Conservation (phyloP, 805 yeast species). For the Yarrowia divulgata region DNA sequence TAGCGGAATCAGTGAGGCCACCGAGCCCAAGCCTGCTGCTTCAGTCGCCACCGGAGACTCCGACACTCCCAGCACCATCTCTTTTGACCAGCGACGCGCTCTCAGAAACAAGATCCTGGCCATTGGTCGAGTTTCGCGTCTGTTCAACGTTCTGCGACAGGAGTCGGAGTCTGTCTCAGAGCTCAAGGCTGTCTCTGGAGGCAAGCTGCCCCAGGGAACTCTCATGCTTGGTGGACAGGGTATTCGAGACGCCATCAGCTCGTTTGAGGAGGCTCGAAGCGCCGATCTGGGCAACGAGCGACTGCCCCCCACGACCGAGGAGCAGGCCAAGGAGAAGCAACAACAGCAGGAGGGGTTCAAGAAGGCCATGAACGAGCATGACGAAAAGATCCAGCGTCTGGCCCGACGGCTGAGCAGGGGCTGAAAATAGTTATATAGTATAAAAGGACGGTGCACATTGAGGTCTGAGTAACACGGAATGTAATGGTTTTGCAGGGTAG, state of each 20-base stretch:
- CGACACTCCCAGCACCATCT: constrained; percentile 5
- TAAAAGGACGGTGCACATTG: not conserved
- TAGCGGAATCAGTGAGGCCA: constrained; percentile 14
- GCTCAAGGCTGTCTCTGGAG: constrained; percentile 73
- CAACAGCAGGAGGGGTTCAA: constrained; percentile 53
- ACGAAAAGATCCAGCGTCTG: constrained; percentile 44
- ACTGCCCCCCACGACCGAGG: constrained; percentile 80
- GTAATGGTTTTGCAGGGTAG: too few species aligned
- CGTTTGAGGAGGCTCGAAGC: constrained; percentile 82
- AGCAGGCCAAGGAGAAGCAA: constrained; percentile 56
- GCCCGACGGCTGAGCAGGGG: constrained; percentile 46
- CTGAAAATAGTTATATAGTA: constrained; percentile 22
- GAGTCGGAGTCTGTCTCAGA: constrained; percentile 87
- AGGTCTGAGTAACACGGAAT: too few species aligned
- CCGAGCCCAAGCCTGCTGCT: constrained; percentile 17
- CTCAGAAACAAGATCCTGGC: constrained; percentile 89
- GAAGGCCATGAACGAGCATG: constrained; percentile 45
- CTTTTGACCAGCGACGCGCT: constrained; percentile 53
- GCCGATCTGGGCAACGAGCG: constrained; percentile 87
- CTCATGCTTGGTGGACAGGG: constrained; percentile 84
- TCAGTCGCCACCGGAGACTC: constrained; percentile 6
- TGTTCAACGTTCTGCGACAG: constrained; percentile 87
- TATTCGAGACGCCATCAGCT: constrained; percentile 66
- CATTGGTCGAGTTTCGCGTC: constrained; percentile 92
- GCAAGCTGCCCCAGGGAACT: constrained; percentile 85